These are phyloP conservation scores for Cordyceps cicadae DNA, from an alignment of 2,329 filamentous ascomycete genomes.

Conservation along the genomic window DNA sequence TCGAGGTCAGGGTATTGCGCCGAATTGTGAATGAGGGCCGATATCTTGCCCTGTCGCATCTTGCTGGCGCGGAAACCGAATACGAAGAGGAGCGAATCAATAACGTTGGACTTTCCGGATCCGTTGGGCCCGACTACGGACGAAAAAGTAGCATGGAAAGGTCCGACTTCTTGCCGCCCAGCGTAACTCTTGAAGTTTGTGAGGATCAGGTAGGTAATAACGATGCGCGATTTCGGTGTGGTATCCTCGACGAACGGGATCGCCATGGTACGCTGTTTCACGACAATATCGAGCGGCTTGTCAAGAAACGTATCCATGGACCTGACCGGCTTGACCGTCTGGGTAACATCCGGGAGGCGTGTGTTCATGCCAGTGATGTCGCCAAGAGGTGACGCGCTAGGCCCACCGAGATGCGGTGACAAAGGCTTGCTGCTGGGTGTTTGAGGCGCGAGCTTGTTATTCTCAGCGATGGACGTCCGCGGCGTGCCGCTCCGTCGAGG, in stretches of 20 bases:
- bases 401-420: conserved; percentile 46
- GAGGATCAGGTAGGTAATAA: conserved; percentile 85
- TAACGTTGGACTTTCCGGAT: conserved; percentile 97
- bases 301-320: conserved; percentile 72
- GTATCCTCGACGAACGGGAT: conserved; percentile 63
- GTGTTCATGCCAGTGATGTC: conserved; percentile 67
- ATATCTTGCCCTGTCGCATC: conserved; percentile 98
- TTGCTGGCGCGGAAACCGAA: conserved; percentile 98
- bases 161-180: conserved; percentile 86
- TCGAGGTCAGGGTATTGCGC: conserved; percentile 77
- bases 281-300: conserved; percentile 86
- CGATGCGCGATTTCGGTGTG: conserved; percentile 74
- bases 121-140: conserved; percentile 97
- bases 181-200: conserved; percentile 99
- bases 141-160: conserved; percentile 94
- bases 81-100: conserved; percentile 96
- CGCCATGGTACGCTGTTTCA: conserved; percentile 70
- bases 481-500: conserved; percentile 24
- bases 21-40: conserved; percentile 94
- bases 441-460: conserved; percentile 31
- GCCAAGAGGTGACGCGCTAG: conserved; percentile 51
- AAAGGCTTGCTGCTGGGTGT: conserved; percentile 46
- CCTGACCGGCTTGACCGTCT: conserved; percentile 60
- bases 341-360: conserved; percentile 20
- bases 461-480: conserved; percentile 30